Base-by-base conservation (phyloP, 306 rosid species). In the Quercus bicolor region DNA sequence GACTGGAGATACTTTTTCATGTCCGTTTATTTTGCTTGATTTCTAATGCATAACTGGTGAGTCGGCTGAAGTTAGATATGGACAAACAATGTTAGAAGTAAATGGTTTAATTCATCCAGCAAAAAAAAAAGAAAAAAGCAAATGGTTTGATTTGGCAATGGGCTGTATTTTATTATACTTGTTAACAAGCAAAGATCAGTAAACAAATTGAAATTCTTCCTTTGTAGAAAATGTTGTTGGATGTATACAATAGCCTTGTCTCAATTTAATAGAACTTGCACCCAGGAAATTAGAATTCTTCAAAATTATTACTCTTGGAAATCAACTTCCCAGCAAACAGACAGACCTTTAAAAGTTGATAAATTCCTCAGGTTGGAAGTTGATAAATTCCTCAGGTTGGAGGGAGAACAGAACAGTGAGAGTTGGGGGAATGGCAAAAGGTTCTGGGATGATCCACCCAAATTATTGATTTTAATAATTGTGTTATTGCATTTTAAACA, bases 381-480 rank as follows among this genome's bases (percentile, higher is more conserved):
- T 77, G 69, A 21, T 82, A 55, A 62, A 77, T 83, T 82, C 72
- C 66, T 66, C 83, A 93, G 99, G 86, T 93, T 86, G 97, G 96
- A 76, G 89, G 88, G 53, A 83, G 86, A 62, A 91, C 77, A 83
- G 86, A 62, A 91, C 77, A 70, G 80, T 91, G 56, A 88, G 90
- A 80, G 62, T 95, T 72, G 99, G 98, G 77, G 98, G 99, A 74
- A 95, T 95, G 97, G 94, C 99, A 53, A 93, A 95, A 83, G 99
- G 99, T 77, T 95, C 98, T 24, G 98, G 98, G 78, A 93, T 95
- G 99, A 95, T 95, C 86, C 99, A 95, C 81, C 98, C 97, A 79
- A 91, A 91, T 37, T 37, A 7, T 37, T 37, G 45, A 37, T 37
- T 37, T 37, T 37, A 37, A 7, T 37, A 37, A 37, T 7, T 37